Percentiles rank a stretch among this genome's conserved stretches.
phyloP scores from a whole-genome alignment of 352 stramenopile genomes.

The Globisporangium paroecandrum region DNA sequence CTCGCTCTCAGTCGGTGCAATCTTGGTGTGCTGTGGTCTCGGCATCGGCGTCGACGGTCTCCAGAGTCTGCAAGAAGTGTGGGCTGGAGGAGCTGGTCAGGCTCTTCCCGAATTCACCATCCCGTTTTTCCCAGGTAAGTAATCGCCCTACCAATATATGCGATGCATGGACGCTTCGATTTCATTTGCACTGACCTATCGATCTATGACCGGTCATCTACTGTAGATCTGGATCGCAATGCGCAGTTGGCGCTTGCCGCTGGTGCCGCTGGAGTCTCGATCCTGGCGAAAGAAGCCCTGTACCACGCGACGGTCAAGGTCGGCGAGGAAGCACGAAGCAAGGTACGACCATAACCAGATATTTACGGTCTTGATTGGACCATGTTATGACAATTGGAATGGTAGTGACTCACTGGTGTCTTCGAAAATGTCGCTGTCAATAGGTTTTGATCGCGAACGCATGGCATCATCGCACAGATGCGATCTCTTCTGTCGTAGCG shows the following conservation, averaged over 20 bases:
- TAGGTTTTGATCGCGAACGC: slow-evolving; percentile 96
- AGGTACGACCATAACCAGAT: slow-evolving; percentile 25
- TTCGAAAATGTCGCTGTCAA: neutral
- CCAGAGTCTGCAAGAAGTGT: slow-evolving; percentile 72
- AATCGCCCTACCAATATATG: no score
- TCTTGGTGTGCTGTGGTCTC: slow-evolving; percentile 71
- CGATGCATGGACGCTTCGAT: neutral
- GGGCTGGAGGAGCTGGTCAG: slow-evolving; percentile 28
- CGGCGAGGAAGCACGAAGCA: slow-evolving; percentile 90
- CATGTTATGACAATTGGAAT: neutral
- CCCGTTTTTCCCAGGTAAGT: slow-evolving; percentile 44
- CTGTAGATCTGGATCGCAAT: slow-evolving; percentile 43
- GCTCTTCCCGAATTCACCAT: slow-evolving; percentile 36
- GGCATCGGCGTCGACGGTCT: slow-evolving; percentile 72
- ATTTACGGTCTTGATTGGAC: neutral
- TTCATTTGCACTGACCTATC: neutral
- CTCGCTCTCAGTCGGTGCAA: slow-evolving; percentile 80
- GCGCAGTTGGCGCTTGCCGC: slow-evolving; percentile 73
- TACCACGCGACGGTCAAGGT: slow-evolving; percentile 92
- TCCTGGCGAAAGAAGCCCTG: slow-evolving; percentile 93
- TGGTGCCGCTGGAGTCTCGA: slow-evolving; percentile 85
- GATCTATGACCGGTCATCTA: neutral
- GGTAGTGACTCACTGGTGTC: neutral
- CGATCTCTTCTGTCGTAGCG: slow-evolving; percentile 88
- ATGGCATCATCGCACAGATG: slow-evolving; percentile 93